Evolutionary conservation across 129 eudicot species (phyloP).

Genomic region (Ambrosia artemisiifolia): DNA sequence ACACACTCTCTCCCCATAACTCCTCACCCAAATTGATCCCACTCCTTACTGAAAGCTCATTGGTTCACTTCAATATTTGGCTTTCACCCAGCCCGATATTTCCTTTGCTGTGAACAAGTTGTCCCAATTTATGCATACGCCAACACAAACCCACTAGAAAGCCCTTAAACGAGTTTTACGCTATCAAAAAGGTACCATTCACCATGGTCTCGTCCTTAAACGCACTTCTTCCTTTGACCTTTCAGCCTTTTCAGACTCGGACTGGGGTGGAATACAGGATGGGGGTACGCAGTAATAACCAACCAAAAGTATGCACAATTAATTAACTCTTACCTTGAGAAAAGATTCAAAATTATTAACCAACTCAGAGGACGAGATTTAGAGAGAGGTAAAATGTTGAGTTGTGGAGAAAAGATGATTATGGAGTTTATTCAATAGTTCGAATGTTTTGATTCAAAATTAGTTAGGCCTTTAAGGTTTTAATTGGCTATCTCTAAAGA

Average conservation of each 20-base stretch:
- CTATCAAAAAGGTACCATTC: background rate
- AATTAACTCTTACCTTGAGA: no score
- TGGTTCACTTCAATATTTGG: background rate
- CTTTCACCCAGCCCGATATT: no score
- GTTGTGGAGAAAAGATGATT: no score
- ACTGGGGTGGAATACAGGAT: background rate
- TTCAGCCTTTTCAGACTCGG: background rate
- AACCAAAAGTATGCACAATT: no score
- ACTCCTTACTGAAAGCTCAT: background rate
- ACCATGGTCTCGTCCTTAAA: background rate
- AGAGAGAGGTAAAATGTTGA: no score
- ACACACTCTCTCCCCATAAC: background rate
- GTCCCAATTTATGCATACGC: background rate
- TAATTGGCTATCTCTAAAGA: no score
- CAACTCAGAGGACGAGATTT: no score
- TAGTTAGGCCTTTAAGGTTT: no score
- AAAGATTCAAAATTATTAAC: no score
- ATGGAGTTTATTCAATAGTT: no score
- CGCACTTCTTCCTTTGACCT: background rate
- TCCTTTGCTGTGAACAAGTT: background rate
- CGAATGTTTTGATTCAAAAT: no score
- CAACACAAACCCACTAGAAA: background rate
- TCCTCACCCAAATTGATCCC: background rate
- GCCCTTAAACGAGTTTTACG: conserved; percentile 4
- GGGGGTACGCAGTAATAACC: background rate